Evolutionary conservation across 768 basidiomycete species (phyloP).

Genomic region (Vararia minispora): DNA sequence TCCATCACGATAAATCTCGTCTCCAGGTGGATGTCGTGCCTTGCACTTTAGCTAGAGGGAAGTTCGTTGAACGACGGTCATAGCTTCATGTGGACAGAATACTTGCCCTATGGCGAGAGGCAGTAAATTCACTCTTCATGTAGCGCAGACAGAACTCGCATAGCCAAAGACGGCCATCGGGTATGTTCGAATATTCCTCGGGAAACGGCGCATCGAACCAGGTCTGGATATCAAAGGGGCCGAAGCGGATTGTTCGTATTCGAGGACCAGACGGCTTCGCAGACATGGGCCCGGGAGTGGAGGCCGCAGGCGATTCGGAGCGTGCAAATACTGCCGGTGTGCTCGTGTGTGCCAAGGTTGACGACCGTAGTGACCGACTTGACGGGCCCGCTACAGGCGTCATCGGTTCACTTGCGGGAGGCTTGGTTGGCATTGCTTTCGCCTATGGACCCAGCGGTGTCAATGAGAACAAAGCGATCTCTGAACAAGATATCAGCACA

Average conservation of each 20-base stretch:
- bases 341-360: constrained; percentile 27
- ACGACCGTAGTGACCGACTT: constrained; percentile 52
- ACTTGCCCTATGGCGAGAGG: constrained; percentile 75
- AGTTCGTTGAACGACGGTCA: background rate
- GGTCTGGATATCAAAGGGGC: constrained; percentile 86
- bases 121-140: constrained; percentile 88
- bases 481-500: constrained; percentile 26
- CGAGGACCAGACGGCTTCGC: constrained; percentile 33
- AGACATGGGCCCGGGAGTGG: constrained; percentile 20
- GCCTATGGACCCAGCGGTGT: constrained; percentile 4
- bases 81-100: constrained; percentile 1
- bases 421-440: too few species aligned
- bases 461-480: too few species aligned
- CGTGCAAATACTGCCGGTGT: constrained; percentile 16
- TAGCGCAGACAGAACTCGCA: constrained; percentile 99
- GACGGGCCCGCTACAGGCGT: constrained; percentile 42
- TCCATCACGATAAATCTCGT: constrained; percentile 94
- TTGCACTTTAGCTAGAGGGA: constrained; percentile 81
- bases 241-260: constrained; percentile 85
- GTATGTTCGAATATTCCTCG: constrained; percentile 88
- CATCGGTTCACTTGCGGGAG: constrained; percentile 18
- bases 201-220: constrained; percentile 99
- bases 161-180: constrained; percentile 89
- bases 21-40: constrained; percentile 88
- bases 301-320: constrained; percentile 25